These are phyloP conservation scores for Pseudoperonospora humuli DNA, from an alignment of 352 stramenopile genomes.

Conservation along the genomic window DNA sequence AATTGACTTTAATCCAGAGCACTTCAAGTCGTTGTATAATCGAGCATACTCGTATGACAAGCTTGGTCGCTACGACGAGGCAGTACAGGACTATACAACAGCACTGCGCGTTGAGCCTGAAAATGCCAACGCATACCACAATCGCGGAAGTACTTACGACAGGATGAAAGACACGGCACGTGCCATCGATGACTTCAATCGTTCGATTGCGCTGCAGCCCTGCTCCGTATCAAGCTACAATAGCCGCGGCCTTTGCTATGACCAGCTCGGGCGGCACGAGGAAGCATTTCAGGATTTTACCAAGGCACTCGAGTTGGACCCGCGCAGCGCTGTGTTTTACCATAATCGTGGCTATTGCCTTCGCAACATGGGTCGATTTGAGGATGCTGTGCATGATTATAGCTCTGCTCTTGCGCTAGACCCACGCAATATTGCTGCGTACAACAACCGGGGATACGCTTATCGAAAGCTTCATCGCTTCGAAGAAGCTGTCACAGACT, in stretches of 20 bases:
- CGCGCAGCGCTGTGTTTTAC: conserved; percentile 67
- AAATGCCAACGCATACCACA: conserved; percentile 81
- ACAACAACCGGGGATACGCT: conserved; percentile 84
- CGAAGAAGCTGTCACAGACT: conserved; percentile 65
- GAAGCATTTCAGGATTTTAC: conserved; percentile 76
- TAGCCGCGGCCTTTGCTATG: conserved; percentile 58
- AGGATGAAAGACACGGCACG: conserved; percentile 54
- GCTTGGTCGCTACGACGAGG: conserved; percentile 52
- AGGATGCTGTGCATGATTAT: conserved; percentile 60
- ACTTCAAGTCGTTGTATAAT: conserved; percentile 89
- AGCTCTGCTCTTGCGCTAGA: conserved; percentile 53
- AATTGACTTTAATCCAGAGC: conserved; percentile 51
- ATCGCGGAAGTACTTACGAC: conserved; percentile 73
- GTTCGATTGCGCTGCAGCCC: conserved; percentile 51
- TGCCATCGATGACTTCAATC: conserved; percentile 67
- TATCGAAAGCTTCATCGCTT: conserved; percentile 65
- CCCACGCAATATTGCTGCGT: conserved; percentile 59
- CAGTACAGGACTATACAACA: conserved; percentile 69
- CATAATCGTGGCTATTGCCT: conserved; percentile 85
- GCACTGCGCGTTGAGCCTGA: conserved; percentile 55
- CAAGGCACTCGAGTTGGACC: conserved; percentile 52
- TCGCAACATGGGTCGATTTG: conserved; percentile 71
- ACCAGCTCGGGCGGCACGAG: conserved; percentile 50
- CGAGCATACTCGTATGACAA: conserved; percentile 84
- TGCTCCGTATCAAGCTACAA: conserved; percentile 72